Evolutionary conservation across 164 flowering plant species (phyloP), one percentile per base, ranked within the genome.

Genomic region (Vitis labrusca): DNA sequence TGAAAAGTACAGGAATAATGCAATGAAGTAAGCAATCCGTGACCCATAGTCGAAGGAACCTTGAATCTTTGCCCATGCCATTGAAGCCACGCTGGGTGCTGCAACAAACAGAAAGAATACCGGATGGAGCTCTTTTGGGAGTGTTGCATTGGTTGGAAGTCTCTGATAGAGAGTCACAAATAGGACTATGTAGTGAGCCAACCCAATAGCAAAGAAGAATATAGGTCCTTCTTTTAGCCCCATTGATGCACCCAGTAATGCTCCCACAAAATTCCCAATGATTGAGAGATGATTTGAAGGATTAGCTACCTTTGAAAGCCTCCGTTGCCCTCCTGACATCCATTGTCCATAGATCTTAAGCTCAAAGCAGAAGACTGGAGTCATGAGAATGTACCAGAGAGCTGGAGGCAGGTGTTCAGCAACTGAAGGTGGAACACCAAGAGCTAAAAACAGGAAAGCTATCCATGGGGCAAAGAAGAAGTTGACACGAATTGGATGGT

Each of bases 391-490:
- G 68, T 91, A 94, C 98, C 98, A 94, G 3, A 91, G 75, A 30
- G 83, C 57, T 0, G 55, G 49, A 48, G 73, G 91, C 8, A 88
- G 73, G 47, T 63, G 50, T 14, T 71, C 51, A 5, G 83, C 54
- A 51, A 89, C 48, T 1, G 79, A 73, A 8, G 88, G 85, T 15
- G 97, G 97, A 17, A 83, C 77, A 13, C 94, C 93, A 19, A 88
- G 80, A 1, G 78, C 85, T 19, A 94, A 64, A 77, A 92, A 88
- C 60, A 92, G 70, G 13, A 80, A 80, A 37, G 93, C 74, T 62
- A 94, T 86, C 84, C 86, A 89, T 10, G 97, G 99, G 68, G 99
- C 95, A 61, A 94, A 92, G 80, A 94, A 92, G 91, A 87, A 92
- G 83, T 94, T 94, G 73, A 89, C 86, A 27, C 99, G 89, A 37